Percentiles rank a stretch among this genome's conserved stretches.
Evolutionary conservation across 2,329 filamentous ascomycete species (phyloP).

Genomic region (Geosmithia putterillii): DNA sequence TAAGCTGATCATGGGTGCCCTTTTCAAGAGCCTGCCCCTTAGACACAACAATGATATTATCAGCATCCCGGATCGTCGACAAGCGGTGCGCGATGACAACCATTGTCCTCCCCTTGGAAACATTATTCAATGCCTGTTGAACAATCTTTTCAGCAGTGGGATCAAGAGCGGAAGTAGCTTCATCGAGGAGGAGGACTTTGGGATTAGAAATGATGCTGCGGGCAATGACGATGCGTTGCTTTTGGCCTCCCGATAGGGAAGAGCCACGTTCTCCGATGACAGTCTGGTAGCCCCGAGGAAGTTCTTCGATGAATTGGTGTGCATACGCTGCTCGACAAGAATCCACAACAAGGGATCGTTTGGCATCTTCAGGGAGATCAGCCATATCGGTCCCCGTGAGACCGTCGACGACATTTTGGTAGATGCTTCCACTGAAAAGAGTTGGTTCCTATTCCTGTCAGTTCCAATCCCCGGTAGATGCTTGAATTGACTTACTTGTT

Average conservation of each 20-base stretch:
- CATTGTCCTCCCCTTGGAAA: conserved; percentile 46
- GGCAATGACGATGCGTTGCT: conserved; percentile 55
- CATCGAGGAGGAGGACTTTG: conserved; percentile 52
- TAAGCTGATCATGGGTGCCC: conserved; percentile 47
- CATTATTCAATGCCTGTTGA: conserved; percentile 40
- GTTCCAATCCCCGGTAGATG: background rate
- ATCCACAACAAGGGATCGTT: conserved; percentile 27
- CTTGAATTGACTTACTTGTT: conserved; percentile 14
- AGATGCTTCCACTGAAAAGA: conserved; percentile 38
- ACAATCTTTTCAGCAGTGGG: conserved; percentile 36
- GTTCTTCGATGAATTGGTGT: conserved; percentile 36
- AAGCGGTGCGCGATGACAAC: conserved; percentile 53
- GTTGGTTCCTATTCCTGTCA: conserved; percentile 31
- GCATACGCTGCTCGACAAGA: conserved; percentile 39
- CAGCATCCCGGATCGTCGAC: conserved; percentile 46
- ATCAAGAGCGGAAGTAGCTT: conserved; percentile 51
- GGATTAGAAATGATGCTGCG: conserved; percentile 53
- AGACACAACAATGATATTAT: conserved; percentile 53
- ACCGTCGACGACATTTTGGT: conserved; percentile 38
- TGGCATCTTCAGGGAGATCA: conserved; percentile 28
- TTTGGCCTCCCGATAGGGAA: conserved; percentile 54
- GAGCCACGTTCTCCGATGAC: conserved; percentile 52
- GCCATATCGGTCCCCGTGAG: conserved; percentile 24
- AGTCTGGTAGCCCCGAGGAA: conserved; percentile 46
- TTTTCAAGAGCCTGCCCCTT: conserved; percentile 47